Conservation (phyloP, 2,329 filamentous ascomycete genomes). For the Pyricularia sp. region DNA sequence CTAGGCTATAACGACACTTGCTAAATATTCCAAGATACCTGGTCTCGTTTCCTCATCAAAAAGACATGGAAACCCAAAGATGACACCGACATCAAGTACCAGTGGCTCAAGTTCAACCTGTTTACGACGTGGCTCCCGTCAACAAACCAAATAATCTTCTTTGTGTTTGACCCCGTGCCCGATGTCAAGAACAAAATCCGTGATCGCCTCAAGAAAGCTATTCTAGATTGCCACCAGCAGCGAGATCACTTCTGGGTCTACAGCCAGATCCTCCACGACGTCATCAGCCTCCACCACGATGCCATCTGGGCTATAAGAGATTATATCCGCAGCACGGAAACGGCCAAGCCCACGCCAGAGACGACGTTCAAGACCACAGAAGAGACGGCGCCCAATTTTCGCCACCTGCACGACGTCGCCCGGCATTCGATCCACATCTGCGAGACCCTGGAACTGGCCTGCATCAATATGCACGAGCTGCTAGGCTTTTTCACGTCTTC, state of each 20-base stretch:
- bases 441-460: slow-evolving; percentile 29
- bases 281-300: slow-evolving; percentile 21
- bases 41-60: background rate
- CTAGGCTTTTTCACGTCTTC: background rate
- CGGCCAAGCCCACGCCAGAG: too few species aligned
- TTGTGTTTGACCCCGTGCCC: background rate
- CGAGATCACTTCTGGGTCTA: slow-evolving; percentile 28
- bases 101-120: background rate
- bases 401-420: slow-evolving; percentile 11
- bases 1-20: background rate
- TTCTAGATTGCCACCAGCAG: background rate
- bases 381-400: too few species aligned
- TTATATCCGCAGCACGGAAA: slow-evolving; percentile 18
- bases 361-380: too few species aligned
- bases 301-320: slow-evolving; percentile 30
- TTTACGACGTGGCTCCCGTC: background rate
- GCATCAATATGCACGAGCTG: slow-evolving; percentile 11
- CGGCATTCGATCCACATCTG: slow-evolving; percentile 33
- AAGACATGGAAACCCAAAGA: background rate
- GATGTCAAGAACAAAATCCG: background rate
- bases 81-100: background rate
- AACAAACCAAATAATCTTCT: background rate
- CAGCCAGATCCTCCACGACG: slow-evolving; percentile 17
- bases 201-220: background rate
- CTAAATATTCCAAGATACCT: background rate